Evolutionary conservation across 805 yeast species (phyloP), one percentile per base, ranked within the genome.

Genomic region (Candida patagonica): DNA sequence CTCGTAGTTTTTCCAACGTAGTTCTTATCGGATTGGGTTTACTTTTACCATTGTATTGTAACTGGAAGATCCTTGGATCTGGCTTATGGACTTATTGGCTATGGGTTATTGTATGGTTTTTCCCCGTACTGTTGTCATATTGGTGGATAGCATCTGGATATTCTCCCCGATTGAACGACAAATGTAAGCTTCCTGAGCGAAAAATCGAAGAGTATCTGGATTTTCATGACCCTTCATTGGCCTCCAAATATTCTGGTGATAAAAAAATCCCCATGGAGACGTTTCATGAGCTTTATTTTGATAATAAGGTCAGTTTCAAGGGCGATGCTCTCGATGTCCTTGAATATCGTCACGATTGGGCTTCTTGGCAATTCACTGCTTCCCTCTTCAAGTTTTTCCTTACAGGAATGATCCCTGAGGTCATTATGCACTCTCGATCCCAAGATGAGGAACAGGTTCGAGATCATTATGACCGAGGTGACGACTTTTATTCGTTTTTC

Each of bases 391-490:
- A 71, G 60, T 87, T 70, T 66, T 87, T 86, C 67, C 62, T 86
- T 49, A 71, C 84, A 37, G 94, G 92, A 35, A 75, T 86, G 82
- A 81, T 86, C 49, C 96, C 96, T 33, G 96, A 86, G 66, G 94
- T 86, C 42, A 80, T 86, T 53, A 60, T 86, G 78, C 96, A 86
- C 68, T 79, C 94, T 49, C 77, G 85, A 59, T 81, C 94, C 16
- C 96, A 86, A 68, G 96, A 87, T 60, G 96, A 86, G 67, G 96
- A 86, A 65, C 96, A 86, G 65, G 96, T 86, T 42, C 78, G 95
- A 63, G 95, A 82, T 56, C 95, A 86, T 66, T 86, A 86, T 62
- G 96, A 87, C 68, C 82, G 96, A 53, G 95, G 96, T 62, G 95
- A 86, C 59, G 95, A 87, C 63, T 86, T 86, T 64, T 87, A 87